These are phyloP conservation scores for Pistacia integerrima DNA, from an alignment of 345 rosid genomes.

Conservation along the genomic window DNA sequence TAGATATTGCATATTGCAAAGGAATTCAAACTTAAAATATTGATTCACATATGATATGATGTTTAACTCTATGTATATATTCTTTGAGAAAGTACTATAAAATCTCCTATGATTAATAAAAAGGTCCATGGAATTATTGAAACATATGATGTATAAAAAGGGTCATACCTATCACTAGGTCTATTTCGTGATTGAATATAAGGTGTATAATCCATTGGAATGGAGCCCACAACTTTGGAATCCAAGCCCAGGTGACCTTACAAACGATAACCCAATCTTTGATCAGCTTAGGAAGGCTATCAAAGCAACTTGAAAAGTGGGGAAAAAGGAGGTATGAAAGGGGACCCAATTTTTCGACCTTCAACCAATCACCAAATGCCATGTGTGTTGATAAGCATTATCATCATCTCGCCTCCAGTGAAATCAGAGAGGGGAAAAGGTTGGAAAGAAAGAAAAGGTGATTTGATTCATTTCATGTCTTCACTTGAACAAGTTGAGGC, in stretches of 20 bases:
- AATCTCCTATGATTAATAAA: too few relatives aligned
- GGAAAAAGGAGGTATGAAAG: not conserved
- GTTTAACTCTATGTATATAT: too few relatives aligned
- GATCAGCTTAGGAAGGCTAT: slow-evolving; percentile 27
- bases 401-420: not conserved
- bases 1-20: too few relatives aligned
- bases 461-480: slow-evolving; percentile 13
- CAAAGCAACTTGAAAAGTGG: slow-evolving; percentile 13
- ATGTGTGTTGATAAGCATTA: slow-evolving; percentile 26
- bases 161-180: too few relatives aligned
- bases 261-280: not conserved
- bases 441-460: not conserved
- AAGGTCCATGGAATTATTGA: too few relatives aligned
- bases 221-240: slow-evolving; percentile 32
- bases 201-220: slow-evolving; percentile 8
- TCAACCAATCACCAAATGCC: slow-evolving; percentile 14
- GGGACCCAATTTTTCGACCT: not conserved
- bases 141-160: too few relatives aligned
- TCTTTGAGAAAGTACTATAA: too few relatives aligned
- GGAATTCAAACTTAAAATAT: too few relatives aligned
- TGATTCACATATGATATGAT: too few relatives aligned
- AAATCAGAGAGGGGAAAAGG: not conserved
- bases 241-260: slow-evolving; percentile 6
- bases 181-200: not conserved
- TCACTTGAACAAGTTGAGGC: slow-evolving; percentile 14